A percentile compares a stretch with the other conserved stretches of the same genome.
Conservation (phyloP, 2,329 filamentous ascomycete genomes). For the Colletotrichum spinosum region DNA sequence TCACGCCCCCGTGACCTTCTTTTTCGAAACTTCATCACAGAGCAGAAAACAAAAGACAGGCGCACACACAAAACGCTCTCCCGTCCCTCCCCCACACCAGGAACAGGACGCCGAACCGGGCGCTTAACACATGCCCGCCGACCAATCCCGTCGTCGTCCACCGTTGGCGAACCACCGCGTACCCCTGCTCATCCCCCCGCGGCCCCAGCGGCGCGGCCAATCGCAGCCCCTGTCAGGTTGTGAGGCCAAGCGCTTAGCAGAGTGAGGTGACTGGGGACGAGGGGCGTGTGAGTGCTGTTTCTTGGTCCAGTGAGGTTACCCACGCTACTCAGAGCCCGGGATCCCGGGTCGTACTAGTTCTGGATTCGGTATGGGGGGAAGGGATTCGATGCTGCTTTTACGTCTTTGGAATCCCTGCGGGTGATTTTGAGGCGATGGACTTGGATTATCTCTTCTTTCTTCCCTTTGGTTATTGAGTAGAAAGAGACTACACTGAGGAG, state of each 20-base stretch:
- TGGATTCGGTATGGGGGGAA: slow-evolving; percentile 17
- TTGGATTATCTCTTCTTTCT: too few species aligned
- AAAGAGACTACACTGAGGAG: too few species aligned
- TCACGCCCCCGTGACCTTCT: too few species aligned
- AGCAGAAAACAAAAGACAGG: not conserved
- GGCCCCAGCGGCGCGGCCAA: slow-evolving; percentile 21
- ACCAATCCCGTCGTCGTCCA: slow-evolving; percentile 23
- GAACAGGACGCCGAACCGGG: slow-evolving; percentile 20
- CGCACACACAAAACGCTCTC: slow-evolving; percentile 12
- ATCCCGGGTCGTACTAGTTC: slow-evolving; percentile 38
- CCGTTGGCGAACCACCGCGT: not conserved
- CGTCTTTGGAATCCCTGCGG: too few species aligned
- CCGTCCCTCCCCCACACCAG: slow-evolving; percentile 17
- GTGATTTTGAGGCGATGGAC: too few species aligned
- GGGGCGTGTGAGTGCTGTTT: not conserved
- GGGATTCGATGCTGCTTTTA: slow-evolving; percentile 25
- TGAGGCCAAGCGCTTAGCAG: slow-evolving; percentile 35
- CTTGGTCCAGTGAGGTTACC: not conserved
- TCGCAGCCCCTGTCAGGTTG: slow-evolving; percentile 4
- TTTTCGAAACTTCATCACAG: too few species aligned
- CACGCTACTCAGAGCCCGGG: slow-evolving; percentile 39
- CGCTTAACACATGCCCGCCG: slow-evolving; percentile 29
- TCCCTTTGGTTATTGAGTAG: too few species aligned
- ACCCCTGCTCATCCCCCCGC: slow-evolving; percentile 8
- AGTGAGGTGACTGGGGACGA: slow-evolving; percentile 27